Conservation (phyloP, 306 rosid genomes). For the Malus domestica region ASM211411v1 NC_041793.1:44309501-44310000, state of each 20-base stretch:
- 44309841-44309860: neutral
- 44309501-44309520: neutral
- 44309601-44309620: neutral
- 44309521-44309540: neutral
- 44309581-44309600: neutral
- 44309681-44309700: neutral
- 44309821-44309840: neutral
- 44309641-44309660: neutral
- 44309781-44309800: neutral
- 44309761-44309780: neutral
- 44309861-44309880: neutral
- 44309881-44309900: neutral
- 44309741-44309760: neutral
- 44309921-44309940: neutral
- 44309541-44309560: neutral
- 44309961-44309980: too few relatives aligned
- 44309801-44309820: neutral
- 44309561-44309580: neutral
- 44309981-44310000: too few relatives aligned
- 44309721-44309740: neutral
- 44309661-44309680: neutral
- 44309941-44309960: neutral
- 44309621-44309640: neutral
- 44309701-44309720: neutral
- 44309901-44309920: neutral